Evolutionary conservation across 2,329 filamentous ascomycete genomes (phyloP), one percentile per base, ranked within the genome.

Genomic region (Alternaria sp.): DNA sequence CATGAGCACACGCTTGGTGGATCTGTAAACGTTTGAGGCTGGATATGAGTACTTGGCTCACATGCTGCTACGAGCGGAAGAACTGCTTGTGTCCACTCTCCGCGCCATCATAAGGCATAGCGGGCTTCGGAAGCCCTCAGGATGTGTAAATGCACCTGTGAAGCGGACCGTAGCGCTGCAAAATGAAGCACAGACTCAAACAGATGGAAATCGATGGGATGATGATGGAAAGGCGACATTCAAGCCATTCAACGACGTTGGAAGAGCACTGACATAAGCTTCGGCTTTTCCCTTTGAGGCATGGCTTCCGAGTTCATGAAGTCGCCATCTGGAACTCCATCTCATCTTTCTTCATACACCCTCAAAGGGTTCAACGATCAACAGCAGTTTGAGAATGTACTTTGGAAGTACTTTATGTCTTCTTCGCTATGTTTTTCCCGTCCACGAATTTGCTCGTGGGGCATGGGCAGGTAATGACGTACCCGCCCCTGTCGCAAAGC

Each of bases 251-350:
- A 34, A 51, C 28, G 26, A 56, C 28, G 44, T 43, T 28, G 18
- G 42, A 26, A 51, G 26, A 42, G 44, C 53, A 41, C 34, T 30
- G 43, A 49, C 44, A 49, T 36, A 30, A 39, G 38, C 36, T 22
- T 51, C 36, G 54, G 30, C 44, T 16, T 47, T 56, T 18, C 54
- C 46, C 22, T 36, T 51, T 56, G 54, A 48, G 54, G 54, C 46
- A 56, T 56, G 54, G 54, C 44, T 30, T 42, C 54, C 43, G 53
- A 43, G 18, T 30, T 18, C 24, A 18, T 51, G 20, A 14, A 18
- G n/a, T 18, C n/a, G 18, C 34, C 53, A 26, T 28, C 7, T 43
- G 11, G 18, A 56, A 56, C 54, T 42, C 51, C 46, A 56, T 56
- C 36, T 11, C 46, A 20, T 51, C 44, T 56, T 36, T 51, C 38